These are phyloP conservation scores for Schizophyllum commune DNA, from an alignment of 1,284 basidiomycete species.

Conservation along the genomic window DNA sequence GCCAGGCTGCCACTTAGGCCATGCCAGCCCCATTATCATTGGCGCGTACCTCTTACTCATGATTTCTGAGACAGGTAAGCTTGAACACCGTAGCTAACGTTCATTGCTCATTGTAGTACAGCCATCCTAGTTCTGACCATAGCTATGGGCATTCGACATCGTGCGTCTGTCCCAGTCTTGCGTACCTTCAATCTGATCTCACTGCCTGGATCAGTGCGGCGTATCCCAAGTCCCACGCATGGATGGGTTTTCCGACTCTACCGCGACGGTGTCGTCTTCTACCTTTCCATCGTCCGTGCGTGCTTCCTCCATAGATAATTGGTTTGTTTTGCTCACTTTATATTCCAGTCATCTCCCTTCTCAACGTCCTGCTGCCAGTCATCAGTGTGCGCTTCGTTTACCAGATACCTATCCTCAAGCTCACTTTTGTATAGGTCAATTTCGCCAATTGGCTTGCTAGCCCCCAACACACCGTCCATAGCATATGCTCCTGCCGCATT, in stretches of 20 bases:
- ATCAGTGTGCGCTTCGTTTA: not conserved
- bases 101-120: too few relatives aligned
- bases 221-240: not conserved
- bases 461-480: not conserved
- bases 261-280: not conserved
- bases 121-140: not conserved
- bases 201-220: not conserved
- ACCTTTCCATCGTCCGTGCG: not conserved
- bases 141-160: not conserved
- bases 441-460: not conserved
- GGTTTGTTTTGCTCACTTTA: too few relatives aligned
- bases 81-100: too few relatives aligned
- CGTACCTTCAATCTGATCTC: too few relatives aligned
- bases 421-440: too few relatives aligned
- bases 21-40: not conserved
- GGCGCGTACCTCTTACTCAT: not conserved
- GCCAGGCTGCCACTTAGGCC: not conserved
- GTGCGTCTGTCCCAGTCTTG: too few relatives aligned
- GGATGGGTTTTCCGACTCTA: not conserved
- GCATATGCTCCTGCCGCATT: not conserved
- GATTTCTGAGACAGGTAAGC: not conserved
- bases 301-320: not conserved
- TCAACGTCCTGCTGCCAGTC: not conserved
- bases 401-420: too few relatives aligned
- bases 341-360: not conserved